These are phyloP conservation scores for Fraxinus latifolia DNA, from an alignment of 305 asterid species.

Conservation along the genomic window DNA sequence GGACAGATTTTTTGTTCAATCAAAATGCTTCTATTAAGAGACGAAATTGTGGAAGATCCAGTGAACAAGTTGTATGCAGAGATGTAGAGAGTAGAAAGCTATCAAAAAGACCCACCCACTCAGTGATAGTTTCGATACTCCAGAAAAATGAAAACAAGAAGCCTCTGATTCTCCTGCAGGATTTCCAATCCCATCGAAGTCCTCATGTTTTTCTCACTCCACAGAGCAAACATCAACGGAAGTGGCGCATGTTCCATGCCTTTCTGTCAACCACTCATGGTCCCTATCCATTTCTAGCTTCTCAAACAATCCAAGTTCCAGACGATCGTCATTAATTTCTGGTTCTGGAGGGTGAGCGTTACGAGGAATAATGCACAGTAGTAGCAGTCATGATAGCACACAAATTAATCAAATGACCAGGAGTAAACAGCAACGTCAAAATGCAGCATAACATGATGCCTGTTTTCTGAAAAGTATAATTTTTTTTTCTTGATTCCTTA, in stretches of 20 bases:
- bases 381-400: not conserved
- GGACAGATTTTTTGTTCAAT: not conserved
- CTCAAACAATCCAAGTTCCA: not conserved
- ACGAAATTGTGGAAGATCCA: not conserved
- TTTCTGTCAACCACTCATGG: not conserved
- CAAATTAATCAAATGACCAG: not conserved
- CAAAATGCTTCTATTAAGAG: not conserved
- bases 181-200: not conserved
- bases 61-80: not conserved
- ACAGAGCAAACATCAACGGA: not conserved
- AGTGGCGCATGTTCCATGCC: not conserved
- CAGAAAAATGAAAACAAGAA: not conserved
- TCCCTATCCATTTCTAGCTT: not conserved
- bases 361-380: not conserved
- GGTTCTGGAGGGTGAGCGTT: not conserved
- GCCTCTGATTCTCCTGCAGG: not conserved
- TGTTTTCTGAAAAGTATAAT: not conserved
- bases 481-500: constrained; percentile 10
- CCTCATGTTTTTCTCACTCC: not conserved
- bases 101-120: not conserved
- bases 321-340: not conserved
- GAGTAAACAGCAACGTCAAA: not conserved
- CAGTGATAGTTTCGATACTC: not conserved
- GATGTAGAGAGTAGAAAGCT: not conserved
- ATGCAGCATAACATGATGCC: not conserved